phyloP scores from a whole-genome alignment of 768 basidiomycete genomes.

The Tylopilus cervinicoccineus region DNA sequence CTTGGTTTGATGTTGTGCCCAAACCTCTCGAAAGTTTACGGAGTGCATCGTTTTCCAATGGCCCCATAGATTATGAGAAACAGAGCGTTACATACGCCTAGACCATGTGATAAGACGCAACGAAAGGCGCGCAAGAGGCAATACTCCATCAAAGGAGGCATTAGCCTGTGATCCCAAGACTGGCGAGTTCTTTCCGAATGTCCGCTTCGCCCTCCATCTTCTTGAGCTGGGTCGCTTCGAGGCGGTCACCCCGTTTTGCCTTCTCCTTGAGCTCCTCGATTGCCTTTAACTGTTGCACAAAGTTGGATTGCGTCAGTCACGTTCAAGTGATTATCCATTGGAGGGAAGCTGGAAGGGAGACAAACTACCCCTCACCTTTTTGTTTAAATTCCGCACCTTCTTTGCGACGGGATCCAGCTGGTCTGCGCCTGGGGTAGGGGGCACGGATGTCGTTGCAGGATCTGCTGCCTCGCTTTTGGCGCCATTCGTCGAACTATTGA shows the following conservation, averaged over 20 bases:
- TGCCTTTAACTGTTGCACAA: conserved; percentile 77
- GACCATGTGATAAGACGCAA: too few relatives aligned
- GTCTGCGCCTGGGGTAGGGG: conserved; percentile 54
- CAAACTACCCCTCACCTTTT: conserved; percentile 63
- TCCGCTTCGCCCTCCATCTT: conserved; percentile 93
- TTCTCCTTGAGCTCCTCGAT: conserved; percentile 98
- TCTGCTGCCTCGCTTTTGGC: conserved; percentile 9
- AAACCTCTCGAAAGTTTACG: too few relatives aligned
- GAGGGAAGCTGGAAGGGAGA: neutral
- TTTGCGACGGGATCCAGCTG: conserved; percentile 80
- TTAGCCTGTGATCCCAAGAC: conserved; percentile 27
- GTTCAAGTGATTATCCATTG: neutral
- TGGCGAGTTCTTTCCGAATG: conserved; percentile 74
- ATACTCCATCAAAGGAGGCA: neutral
- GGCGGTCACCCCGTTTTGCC: conserved; percentile 79
- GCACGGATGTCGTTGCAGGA: conserved; percentile 30
- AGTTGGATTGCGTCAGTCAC: neutral
- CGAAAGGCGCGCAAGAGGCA: neutral
- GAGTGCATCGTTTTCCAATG: too few relatives aligned
- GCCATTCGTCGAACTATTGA: conserved; percentile 16
- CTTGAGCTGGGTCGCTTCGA: conserved; percentile 93
- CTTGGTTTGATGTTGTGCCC: too few relatives aligned
- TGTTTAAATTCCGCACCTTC: conserved; percentile 91
- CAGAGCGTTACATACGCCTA: too few relatives aligned
- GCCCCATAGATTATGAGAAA: neutral